phyloP scores from a whole-genome alignment of 2,329 filamentous ascomycete genomes.

The Colletotrichum endophyticum region DNA sequence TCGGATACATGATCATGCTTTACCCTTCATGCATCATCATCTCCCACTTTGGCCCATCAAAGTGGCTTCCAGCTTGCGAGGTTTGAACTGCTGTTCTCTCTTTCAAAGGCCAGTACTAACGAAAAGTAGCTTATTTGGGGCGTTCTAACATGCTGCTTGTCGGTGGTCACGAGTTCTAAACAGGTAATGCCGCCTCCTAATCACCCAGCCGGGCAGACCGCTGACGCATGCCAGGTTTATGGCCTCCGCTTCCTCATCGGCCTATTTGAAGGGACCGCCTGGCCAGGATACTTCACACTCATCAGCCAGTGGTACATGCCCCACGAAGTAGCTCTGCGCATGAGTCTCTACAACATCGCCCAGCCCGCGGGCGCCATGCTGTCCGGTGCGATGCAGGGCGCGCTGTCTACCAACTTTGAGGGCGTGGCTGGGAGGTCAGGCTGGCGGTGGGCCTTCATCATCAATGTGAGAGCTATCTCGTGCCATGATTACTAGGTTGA shows the following conservation, averaged over 20 bases:
- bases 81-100: neutral
- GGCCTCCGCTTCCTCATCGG: slow-evolving; percentile 49
- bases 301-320: slow-evolving; percentile 48
- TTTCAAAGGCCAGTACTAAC: no score
- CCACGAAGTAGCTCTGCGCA: slow-evolving; percentile 51
- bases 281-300: slow-evolving; percentile 30
- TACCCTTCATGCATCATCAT: slow-evolving; percentile 31
- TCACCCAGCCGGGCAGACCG: slow-evolving; percentile 14
- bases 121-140: slow-evolving; percentile 4
- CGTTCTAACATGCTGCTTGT: neutral
- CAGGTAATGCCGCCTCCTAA: slow-evolving; percentile 15
- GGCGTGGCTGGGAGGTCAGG: slow-evolving; percentile 46
- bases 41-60: slow-evolving; percentile 29
- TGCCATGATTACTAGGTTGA: rapidly evolving
- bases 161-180: neutral
- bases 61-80: slow-evolving; percentile 30
- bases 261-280: slow-evolving; percentile 40
- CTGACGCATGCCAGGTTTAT: slow-evolving; percentile 43
- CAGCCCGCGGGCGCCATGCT: slow-evolving; percentile 59
- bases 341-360: slow-evolving; percentile 53
- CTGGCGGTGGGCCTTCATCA: slow-evolving; percentile 46
- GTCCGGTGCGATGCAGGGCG: slow-evolving; percentile 58
- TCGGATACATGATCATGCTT: slow-evolving; percentile 27
- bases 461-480: slow-evolving; percentile 27
- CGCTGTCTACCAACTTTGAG: slow-evolving; percentile 58